Evolutionary conservation across 225 moss, liverwort and hornwort species (phyloP).

Genomic region (Climacium dendroides): DNA sequence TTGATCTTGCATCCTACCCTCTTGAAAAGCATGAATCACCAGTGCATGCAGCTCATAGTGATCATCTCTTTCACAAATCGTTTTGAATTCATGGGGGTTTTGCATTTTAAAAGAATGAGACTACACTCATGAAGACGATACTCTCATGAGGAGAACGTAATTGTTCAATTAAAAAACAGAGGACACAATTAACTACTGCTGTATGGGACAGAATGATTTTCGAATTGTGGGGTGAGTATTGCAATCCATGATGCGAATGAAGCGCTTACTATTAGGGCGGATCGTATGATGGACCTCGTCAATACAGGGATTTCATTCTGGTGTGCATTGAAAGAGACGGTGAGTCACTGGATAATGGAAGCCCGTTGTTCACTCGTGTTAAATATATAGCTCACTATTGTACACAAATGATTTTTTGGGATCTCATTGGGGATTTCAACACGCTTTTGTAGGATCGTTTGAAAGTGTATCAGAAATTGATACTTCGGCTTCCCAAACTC

Average conservation of each 20-base stretch:
- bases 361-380: not conserved
- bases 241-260: no score
- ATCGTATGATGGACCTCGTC: not conserved
- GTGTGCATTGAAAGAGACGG: not conserved
- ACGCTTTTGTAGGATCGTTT: no score
- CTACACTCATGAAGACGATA: not conserved
- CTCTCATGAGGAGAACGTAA: not conserved
- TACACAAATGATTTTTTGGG: not conserved
- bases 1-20: not conserved
- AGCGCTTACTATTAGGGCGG: not conserved
- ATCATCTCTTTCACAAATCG: not conserved
- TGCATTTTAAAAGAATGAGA: not conserved
- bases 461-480: not conserved
- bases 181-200: not conserved
- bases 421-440: not conserved
- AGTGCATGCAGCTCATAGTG: not conserved
- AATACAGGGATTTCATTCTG: not conserved
- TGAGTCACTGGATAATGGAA: not conserved
- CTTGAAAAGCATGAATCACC: not conserved
- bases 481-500: not conserved
- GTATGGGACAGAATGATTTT: not conserved
- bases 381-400: no score
- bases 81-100: not conserved
- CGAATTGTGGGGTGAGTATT: not conserved
- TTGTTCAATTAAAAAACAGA: not conserved